A percentile compares a stretch with the other conserved stretches of the same genome.
Conservation (phyloP, 2,329 filamentous ascomycete species). For the Fonsecaea erecta region DNA sequence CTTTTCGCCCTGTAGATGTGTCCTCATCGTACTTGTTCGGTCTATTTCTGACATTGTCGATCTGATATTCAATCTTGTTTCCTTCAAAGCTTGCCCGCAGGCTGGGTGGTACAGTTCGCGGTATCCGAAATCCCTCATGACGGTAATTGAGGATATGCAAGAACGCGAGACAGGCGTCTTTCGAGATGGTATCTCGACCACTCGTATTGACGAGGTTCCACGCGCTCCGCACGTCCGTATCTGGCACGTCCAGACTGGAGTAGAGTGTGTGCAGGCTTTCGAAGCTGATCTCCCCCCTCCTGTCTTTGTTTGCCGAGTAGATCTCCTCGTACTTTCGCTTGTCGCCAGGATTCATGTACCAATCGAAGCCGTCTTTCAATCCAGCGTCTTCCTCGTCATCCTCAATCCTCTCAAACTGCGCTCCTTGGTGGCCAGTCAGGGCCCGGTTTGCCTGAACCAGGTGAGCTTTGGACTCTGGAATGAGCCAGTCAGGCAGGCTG, state of each 20-base stretch:
- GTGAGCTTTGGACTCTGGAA: constrained; percentile 92
- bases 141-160: constrained; percentile 95
- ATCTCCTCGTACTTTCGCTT: constrained; percentile 97
- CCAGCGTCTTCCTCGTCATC: constrained; percentile 77
- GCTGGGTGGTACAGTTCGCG: constrained; percentile 87
- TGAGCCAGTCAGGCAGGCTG: constrained; percentile 89
- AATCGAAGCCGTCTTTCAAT: constrained; percentile 95
- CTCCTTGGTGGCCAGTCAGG: constrained; percentile 71
- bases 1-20: constrained; percentile 85
- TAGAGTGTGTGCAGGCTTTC: constrained; percentile 56
- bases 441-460: constrained; percentile 82
- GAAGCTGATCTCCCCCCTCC: constrained; percentile 72
- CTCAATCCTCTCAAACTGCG: constrained; percentile 76
- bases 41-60: constrained; percentile 75
- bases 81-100: constrained; percentile 90
- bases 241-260: constrained; percentile 67
- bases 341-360: constrained; percentile 96
- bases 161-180: constrained; percentile 92
- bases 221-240: constrained; percentile 82
- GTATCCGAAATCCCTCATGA: constrained; percentile 93
- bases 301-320: constrained; percentile 88
- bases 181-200: constrained; percentile 79
- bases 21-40: constrained; percentile 67
- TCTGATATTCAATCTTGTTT: constrained; percentile 94
- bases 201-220: constrained; percentile 98